phyloP scores from a whole-genome alignment of 495 filamentous ascomycete species.

The Talaromyces adpressus region DNA sequence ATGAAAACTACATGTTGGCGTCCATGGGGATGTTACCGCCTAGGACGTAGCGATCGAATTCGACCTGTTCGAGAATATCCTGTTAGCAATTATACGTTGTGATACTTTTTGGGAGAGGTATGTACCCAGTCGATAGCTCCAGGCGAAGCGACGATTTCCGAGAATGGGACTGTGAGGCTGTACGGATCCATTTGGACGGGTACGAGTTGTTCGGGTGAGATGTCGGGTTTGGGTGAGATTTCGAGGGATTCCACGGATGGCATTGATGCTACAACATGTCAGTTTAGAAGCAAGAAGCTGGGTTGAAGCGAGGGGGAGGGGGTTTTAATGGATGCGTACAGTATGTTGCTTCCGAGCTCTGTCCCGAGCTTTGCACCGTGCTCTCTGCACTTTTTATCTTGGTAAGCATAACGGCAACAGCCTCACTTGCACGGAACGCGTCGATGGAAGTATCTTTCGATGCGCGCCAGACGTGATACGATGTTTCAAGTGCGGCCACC shows the following conservation, averaged over 20 bases:
- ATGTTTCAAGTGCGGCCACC: slow-evolving; percentile 24
- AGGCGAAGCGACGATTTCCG: slow-evolving; percentile 23
- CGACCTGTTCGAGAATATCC: background rate
- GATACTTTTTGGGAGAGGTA: background rate
- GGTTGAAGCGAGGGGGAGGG: background rate
- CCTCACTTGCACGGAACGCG: slow-evolving; percentile 7
- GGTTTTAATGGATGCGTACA: background rate
- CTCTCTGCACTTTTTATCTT: background rate
- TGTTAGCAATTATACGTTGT: background rate
- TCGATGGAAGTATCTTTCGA: slow-evolving; percentile 9
- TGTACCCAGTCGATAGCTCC: slow-evolving; percentile 34
- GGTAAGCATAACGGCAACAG: slow-evolving; percentile 7
- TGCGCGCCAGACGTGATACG: slow-evolving; percentile 24
- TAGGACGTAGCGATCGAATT: slow-evolving; percentile 8
- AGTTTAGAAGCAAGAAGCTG: slow-evolving; percentile 11
- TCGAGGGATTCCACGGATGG: slow-evolving; percentile 8
- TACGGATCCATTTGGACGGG: background rate
- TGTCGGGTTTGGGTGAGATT: slow-evolving; percentile 3
- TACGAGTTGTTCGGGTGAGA: slow-evolving; percentile 2
- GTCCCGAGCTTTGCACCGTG: background rate
- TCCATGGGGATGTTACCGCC: background rate
- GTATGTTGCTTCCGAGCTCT: background rate
- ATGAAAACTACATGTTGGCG: background rate
- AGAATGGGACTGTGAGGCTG: slow-evolving; percentile 6
- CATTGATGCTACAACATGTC: slow-evolving; percentile 14